Evolutionary conservation across 805 yeast genomes (phyloP), one percentile per base, ranked within the genome.

Genomic region (Wickerhamomyces ciferrii): DNA sequence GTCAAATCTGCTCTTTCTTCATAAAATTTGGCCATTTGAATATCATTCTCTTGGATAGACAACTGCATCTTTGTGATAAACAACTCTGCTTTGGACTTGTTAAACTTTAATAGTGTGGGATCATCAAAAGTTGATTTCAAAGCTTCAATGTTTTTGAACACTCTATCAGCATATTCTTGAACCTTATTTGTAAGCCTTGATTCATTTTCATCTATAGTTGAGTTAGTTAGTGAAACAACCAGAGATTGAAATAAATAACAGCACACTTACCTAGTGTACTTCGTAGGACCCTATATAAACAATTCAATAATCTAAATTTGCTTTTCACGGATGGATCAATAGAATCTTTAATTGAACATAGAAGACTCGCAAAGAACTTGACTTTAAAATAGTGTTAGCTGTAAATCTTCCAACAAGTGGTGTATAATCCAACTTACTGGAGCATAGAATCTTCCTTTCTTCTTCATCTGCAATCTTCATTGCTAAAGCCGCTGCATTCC

Each of bases 401-500:
- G n/a, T n/a, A n/a, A n/a, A n/a, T n/a, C n/a, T n/a, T n/a, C n/a
- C n/a, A n/a, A n/a, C n/a, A n/a, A n/a, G n/a, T n/a, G n/a, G n/a
- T n/a, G n/a, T n/a, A n/a, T n/a, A n/a, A n/a, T n/a, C n/a, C n/a
- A n/a, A 46, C 46, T 50, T 49, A 14, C 53, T 50, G 2, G 55
- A 47, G 41, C 55, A 52, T 6, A 62, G 35, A 0, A 38, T 31
- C 19, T 48, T 43, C 20, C 52, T 40, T 0, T 42, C 41, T 8
- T 49, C 45, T 0, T 10, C 13, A n/a, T 49, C 25, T n/a, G 42
- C 57, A 1, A 55, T 43, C 40, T 60, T 67, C 44, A 57, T 48
- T 4, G 62, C 46, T 14, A 69, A 44, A 1, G 67, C 49, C 1
- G 65, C 48, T 1, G 61, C 43, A 48, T 72, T 72, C 76, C 76